Base-by-base conservation (phyloP, 2,329 filamentous ascomycete genomes). In the Monosporascus cannonballus region DNA sequence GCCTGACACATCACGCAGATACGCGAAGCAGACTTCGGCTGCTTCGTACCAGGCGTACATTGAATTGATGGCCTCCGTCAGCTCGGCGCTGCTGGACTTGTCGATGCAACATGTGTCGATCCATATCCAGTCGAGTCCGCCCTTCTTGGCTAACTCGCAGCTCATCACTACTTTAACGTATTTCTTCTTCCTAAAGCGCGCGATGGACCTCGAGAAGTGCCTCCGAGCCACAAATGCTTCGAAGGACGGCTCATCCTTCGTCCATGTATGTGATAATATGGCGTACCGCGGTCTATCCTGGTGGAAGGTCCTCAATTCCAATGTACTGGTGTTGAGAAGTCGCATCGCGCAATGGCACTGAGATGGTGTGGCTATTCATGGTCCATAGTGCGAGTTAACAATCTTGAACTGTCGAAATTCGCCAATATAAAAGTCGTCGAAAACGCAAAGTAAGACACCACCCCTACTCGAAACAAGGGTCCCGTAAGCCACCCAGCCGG, bases 191-290 rank as follows among this genome's bases (percentile, higher is more conserved):
- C 15, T 20, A 14, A 41, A 15, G 27, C 22, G 22, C 15, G 30
- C 9, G 14, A 36, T 41, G 27, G 15, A 41, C 9, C 11, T 25
- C 9, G 18, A 22, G 14, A 20, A 22, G 20, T 44, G 30, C 34
- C 24, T 25, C 48, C 36, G 48, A 9, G 30, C 20, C 30, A 49
- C n/a, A 11, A 44, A 44, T 22, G 41, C 41, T 15, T 44, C 20
- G 41, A 44, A 44, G 20, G 41, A 5, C 41, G 41, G 41, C 41
- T 44, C 41, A 44, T 24, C 20, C 17, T 20, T 18, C 11, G 41
- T 44, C 53, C 56, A 59, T 30, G 52, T 57, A 36, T 59, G 56
- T n/a, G 55, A 59, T 9, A 59, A 51, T 20, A 58, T 58, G 11
- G 56, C 56, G 42, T 59, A 59, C 22, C 47, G 51, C 38, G 51